These are phyloP conservation scores for Nidularia pulvinata DNA, from an alignment of 768 basidiomycete genomes.

Conservation along the genomic window DNA sequence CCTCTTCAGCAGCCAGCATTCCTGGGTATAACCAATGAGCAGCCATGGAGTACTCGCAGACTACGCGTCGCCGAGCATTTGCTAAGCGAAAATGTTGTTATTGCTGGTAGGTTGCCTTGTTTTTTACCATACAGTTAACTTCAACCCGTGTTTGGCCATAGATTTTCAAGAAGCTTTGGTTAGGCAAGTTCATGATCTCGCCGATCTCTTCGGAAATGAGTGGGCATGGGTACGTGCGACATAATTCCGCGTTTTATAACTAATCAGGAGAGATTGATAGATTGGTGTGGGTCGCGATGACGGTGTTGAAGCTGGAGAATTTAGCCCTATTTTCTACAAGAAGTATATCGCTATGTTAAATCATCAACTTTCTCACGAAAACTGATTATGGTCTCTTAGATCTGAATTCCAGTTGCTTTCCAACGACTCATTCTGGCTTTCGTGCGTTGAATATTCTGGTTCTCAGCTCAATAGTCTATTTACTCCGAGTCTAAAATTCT, in stretches of 20 bases:
- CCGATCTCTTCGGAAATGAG: slow-evolving; percentile 47
- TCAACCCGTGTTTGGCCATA: slow-evolving; percentile 9
- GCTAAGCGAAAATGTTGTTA: slow-evolving; percentile 30
- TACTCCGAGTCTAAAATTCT: background rate
- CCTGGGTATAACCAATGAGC: slow-evolving; percentile 31
- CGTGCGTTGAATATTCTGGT: slow-evolving; percentile 26
- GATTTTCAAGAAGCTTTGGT: slow-evolving; percentile 56
- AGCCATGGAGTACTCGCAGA: slow-evolving; percentile 54
- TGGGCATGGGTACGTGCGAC: slow-evolving; percentile 48
- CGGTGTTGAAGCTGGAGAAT: slow-evolving; percentile 54
- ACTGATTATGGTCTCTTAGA: slow-evolving; percentile 7
- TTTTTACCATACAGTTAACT: background rate
- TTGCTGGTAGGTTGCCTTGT: slow-evolving; percentile 29
- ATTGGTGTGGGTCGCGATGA: slow-evolving; percentile 67
- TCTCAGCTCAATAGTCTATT: background rate
- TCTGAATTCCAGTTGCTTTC: slow-evolving; percentile 30
- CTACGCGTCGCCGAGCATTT: slow-evolving; percentile 47
- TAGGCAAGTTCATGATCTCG: slow-evolving; percentile 56
- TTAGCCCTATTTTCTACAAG: slow-evolving; percentile 62
- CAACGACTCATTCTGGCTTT: slow-evolving; percentile 56
- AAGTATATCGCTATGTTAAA: slow-evolving; percentile 18
- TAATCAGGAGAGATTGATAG: slow-evolving; percentile 13
- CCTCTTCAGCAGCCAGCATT: slow-evolving; percentile 33
- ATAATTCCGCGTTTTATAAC: too few relatives aligned
- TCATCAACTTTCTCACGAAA: too few relatives aligned